Conservation (phyloP, 2,329 filamentous ascomycete genomes). For the Stagonosporopsis vannaccii region DNA sequence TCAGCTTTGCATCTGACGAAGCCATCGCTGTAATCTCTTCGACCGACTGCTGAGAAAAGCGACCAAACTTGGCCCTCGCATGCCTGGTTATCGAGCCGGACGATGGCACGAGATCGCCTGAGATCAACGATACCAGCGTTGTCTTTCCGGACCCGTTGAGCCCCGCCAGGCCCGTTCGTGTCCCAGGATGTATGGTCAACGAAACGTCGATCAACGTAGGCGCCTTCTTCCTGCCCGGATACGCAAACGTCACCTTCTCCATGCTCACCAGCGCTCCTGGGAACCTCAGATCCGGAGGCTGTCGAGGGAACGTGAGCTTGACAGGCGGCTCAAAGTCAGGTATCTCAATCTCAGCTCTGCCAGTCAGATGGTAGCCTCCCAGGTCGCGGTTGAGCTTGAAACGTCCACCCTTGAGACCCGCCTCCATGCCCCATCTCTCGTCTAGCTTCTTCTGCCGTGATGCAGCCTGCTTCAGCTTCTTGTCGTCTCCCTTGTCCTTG, state of each 20-base stretch:
- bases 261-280: conserved; percentile 76
- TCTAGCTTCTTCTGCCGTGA: conserved; percentile 85
- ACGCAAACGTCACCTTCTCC: conserved; percentile 73
- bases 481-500: conserved; percentile 80
- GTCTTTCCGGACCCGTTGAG: conserved; percentile 85
- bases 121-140: conserved; percentile 74
- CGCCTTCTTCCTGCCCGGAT: conserved; percentile 56
- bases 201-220: conserved; percentile 68
- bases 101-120: conserved; percentile 58
- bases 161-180: conserved; percentile 77
- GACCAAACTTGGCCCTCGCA: conserved; percentile 72
- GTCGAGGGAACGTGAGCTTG: conserved; percentile 65
- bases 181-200: conserved; percentile 74
- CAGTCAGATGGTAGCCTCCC: conserved; percentile 56
- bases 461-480: conserved; percentile 85
- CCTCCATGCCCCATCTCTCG: conserved; percentile 78
- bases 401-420: conserved; percentile 72
- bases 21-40: conserved; percentile 70
- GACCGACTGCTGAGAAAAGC: conserved; percentile 82
- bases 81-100: conserved; percentile 70
- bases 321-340: conserved; percentile 65
- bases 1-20: conserved; percentile 60
- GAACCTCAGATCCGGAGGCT: conserved; percentile 74
- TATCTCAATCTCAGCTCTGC: conserved; percentile 74
- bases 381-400: conserved; percentile 85